phyloP scores from a whole-genome alignment of 306 rosid genomes.

The Pyrus pyrifolia region DNA sequence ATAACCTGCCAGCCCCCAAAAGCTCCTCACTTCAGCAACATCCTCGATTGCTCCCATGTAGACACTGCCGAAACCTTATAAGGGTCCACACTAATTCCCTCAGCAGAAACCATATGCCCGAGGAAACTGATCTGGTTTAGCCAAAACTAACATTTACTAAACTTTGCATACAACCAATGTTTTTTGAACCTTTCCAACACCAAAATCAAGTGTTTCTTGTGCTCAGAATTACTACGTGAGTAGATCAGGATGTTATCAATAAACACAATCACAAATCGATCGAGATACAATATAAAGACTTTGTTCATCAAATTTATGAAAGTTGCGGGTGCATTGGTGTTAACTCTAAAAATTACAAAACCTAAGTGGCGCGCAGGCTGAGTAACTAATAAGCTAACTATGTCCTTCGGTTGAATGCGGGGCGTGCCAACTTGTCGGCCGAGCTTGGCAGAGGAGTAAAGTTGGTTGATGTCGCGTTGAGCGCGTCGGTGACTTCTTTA shows the following conservation, averaged over 20 bases:
- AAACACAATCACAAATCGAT: neutral
- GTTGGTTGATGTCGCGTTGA: too few species aligned
- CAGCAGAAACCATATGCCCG: too few species aligned
- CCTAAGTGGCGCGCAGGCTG: too few species aligned
- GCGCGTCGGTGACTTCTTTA: too few species aligned
- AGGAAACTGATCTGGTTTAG: neutral
- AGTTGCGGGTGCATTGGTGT: neutral
- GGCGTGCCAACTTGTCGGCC: too few species aligned
- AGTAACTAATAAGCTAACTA: too few species aligned
- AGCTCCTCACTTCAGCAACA: too few species aligned
- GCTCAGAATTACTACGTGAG: neutral
- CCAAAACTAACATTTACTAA: too few species aligned
- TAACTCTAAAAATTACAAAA: too few species aligned
- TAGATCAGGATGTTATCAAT: neutral
- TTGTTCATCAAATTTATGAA: neutral
- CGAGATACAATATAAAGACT: neutral
- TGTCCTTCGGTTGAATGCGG: too few species aligned
- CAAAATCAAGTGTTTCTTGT: neutral
- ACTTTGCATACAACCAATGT: neutral
- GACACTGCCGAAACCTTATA: neutral
- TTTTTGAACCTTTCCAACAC: neutral
- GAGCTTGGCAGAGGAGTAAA: too few species aligned
- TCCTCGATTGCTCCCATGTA: too few species aligned
- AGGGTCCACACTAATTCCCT: neutral
- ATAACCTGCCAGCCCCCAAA: fast-evolving